Percentiles rank a stretch among this genome's conserved stretches.
phyloP scores from a whole-genome alignment of 2,329 filamentous ascomycete genomes.

The Penicillium sp. region DNA sequence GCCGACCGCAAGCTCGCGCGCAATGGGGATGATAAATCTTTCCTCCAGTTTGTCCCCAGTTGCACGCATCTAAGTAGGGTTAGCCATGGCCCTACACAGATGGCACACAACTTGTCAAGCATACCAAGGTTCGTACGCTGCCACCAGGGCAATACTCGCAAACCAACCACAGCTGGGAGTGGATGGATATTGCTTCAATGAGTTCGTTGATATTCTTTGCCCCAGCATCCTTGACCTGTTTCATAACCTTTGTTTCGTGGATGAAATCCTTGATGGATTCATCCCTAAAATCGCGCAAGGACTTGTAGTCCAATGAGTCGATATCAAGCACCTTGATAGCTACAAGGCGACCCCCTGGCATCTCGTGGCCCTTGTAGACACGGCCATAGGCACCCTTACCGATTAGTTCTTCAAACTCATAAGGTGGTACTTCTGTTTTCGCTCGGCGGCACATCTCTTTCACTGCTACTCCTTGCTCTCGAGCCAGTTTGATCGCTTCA shows the following conservation, averaged over 20 bases:
- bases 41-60: slow-evolving; percentile 54
- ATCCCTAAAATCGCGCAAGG: slow-evolving; percentile 46
- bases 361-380: slow-evolving; percentile 50
- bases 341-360: slow-evolving; percentile 43
- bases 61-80: slow-evolving; percentile 46
- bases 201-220: slow-evolving; percentile 64
- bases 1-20: slow-evolving; percentile 60
- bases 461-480: slow-evolving; percentile 46
- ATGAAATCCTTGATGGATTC: slow-evolving; percentile 56
- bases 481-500: slow-evolving; percentile 48
- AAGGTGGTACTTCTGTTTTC: slow-evolving; percentile 46
- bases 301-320: slow-evolving; percentile 49
- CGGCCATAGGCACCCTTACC: slow-evolving; percentile 52
- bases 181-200: slow-evolving; percentile 61
- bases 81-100: slow-evolving; percentile 9
- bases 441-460: slow-evolving; percentile 48
- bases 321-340: slow-evolving; percentile 53
- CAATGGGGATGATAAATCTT: slow-evolving; percentile 62
- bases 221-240: slow-evolving; percentile 60
- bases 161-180: slow-evolving; percentile 64
- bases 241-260: slow-evolving; percentile 61
- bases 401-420: slow-evolving; percentile 51
- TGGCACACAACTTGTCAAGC: too few relatives aligned
- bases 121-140: slow-evolving; percentile 63
- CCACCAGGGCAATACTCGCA: slow-evolving; percentile 66